phyloP scores from a whole-genome alignment of 2,329 filamentous ascomycete genomes.

The Aciculosporium take region DNA sequence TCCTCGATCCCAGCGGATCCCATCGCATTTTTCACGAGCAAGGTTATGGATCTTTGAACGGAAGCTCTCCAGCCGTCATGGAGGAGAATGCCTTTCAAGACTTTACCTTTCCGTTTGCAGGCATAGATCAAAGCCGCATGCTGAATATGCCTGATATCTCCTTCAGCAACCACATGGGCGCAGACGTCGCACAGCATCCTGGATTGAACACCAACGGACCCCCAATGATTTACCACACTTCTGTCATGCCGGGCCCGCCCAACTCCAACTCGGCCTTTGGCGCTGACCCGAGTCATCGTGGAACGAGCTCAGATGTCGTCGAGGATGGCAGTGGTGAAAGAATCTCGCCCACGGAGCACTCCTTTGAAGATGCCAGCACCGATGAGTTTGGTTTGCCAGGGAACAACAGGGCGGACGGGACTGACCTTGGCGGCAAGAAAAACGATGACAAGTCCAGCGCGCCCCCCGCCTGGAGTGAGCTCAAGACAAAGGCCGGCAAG shows the following conservation, averaged over 20 bases:
- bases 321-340: constrained; percentile 31
- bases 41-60: constrained; percentile 11
- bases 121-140: constrained; percentile 16
- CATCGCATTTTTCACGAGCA: constrained; percentile 12
- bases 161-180: constrained; percentile 17
- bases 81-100: constrained; percentile 35
- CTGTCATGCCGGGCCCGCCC: constrained; percentile 9
- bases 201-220: constrained; percentile 7
- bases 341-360: constrained; percentile 28
- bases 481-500: constrained; percentile 87
- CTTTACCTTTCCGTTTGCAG: constrained; percentile 36
- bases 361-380: constrained; percentile 37
- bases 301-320: constrained; percentile 25
- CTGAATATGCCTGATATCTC: constrained; percentile 18
- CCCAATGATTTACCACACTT: constrained; percentile 9
- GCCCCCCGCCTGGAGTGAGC: constrained; percentile 60
- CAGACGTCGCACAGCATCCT: constrained; percentile 22
- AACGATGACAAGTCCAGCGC: constrained; percentile 46
- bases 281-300: constrained; percentile 11
- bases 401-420: constrained; percentile 33
- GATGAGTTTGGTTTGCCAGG: constrained; percentile 45
- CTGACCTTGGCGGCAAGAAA: constrained; percentile 36
- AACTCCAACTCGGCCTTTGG: constrained; percentile 14
- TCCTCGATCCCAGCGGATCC: constrained; percentile 12
- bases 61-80: constrained; percentile 20